phyloP scores from a whole-genome alignment of 169 alveolate genomes.

The Hepatocystis sp. region DNA sequence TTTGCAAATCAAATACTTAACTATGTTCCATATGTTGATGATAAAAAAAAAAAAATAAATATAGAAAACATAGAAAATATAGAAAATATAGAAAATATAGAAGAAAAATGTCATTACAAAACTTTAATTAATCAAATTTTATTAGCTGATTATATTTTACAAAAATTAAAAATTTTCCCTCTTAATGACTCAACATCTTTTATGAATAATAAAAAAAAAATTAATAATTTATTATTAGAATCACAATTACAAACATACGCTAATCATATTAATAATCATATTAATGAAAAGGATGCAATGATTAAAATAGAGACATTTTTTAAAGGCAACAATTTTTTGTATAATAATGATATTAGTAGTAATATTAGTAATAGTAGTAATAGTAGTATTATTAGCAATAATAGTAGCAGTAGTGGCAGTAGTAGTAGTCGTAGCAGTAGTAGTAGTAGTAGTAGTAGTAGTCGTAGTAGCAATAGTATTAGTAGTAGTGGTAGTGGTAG shows the following conservation, averaged over 20 bases:
- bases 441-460: neutral
- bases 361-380: neutral
- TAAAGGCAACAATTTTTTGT: constrained; percentile 8
- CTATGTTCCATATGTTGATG: constrained; percentile 75
- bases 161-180: constrained; percentile 52
- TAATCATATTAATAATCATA: constrained; percentile 38
- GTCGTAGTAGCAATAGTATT: no score
- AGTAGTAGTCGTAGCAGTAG: neutral
- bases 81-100: constrained; percentile 27
- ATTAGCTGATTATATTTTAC: constrained; percentile 67
- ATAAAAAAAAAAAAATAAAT: no score
- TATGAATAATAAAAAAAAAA: constrained; percentile 7
- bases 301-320: constrained; percentile 22
- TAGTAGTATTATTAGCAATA: neutral
- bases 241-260: constrained; percentile 38
- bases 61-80: no score
- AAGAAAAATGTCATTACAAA: constrained; percentile 26
- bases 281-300: constrained; percentile 10
- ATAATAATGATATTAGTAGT: neutral
- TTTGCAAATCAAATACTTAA: constrained; percentile 51
- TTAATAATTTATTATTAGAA: constrained; percentile 24
- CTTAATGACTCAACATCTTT: constrained; percentile 7
- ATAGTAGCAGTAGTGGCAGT: neutral
- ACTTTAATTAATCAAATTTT: constrained; percentile 47
- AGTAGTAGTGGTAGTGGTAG: no score